Conservation (phyloP, 164 flowering plant species). For the Pachysandra terminalis region DNA sequence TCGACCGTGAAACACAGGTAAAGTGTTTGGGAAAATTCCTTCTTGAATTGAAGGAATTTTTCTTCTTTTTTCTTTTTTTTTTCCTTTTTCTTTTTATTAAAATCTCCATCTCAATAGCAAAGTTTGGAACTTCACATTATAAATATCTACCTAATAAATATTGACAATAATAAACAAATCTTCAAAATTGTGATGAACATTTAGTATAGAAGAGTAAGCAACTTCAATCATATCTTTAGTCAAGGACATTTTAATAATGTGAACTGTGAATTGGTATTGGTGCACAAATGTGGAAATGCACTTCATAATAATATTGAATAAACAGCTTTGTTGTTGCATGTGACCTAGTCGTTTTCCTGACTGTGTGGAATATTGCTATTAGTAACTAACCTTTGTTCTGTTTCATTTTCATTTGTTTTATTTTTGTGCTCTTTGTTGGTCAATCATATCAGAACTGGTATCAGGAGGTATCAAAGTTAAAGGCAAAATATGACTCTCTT, state of each 20-base stretch:
- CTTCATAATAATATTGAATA: no score
- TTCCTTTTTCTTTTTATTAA: no score
- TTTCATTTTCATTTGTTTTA: background rate
- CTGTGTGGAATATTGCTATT: no score
- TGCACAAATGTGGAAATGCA: background rate
- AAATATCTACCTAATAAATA: no score
- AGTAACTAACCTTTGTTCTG: background rate
- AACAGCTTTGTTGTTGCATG: background rate
- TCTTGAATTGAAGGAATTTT: no score
- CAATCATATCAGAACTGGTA: slow-evolving; percentile 71
- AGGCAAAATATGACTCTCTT: slow-evolving; percentile 73
- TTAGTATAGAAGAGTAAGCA: background rate
- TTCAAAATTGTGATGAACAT: no score
- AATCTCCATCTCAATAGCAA: no score
- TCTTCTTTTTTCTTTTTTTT: no score
- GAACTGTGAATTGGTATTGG: no score
- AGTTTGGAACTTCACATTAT: no score
- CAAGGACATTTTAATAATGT: background rate
- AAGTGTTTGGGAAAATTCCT: background rate
- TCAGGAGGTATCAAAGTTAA: slow-evolving; percentile 70
- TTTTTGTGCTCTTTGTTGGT: background rate
- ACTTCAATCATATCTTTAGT: background rate
- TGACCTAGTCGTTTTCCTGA: no score
- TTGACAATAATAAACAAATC: no score
- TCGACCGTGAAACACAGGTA: slow-evolving; percentile 70